Base-by-base conservation (phyloP, 1,139 yeast species). In the Debaryomyces subglobosus region DNA sequence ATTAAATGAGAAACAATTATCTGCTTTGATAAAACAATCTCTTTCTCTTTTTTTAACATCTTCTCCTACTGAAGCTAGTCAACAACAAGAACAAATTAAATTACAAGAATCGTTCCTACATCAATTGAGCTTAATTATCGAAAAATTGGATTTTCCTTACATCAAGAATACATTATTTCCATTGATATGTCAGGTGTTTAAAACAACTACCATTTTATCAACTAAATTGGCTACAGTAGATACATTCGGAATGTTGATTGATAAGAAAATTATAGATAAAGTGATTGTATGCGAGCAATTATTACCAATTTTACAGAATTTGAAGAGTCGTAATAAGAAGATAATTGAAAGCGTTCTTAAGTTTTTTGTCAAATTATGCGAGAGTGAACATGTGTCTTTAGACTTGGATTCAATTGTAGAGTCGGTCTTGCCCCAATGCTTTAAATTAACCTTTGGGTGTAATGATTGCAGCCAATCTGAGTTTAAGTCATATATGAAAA, bases 191-290 rank as follows among this genome's bases (percentile, higher is more conserved):
- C 79, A 78, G 39, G 80, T 89, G 3, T 92, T 91, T 66, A 81
- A 89, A 37, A 87, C 90, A 40, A 92, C 98, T 0, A 88, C 95
- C 0, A 82, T 94, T 37, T 70, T 91, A 36, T 83, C 89, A 3
- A 88, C 92, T 27, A 91, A 94, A 58, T 72, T 86, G 30, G 77
- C 84, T 12, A 81, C 96, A 2, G 74, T 91, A n/a, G 71, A 76
- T 25, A 77, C 89, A 0, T 85, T 94, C 58, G 78, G 79, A 21
- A 67, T 71, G 43, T 70, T 91, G 60, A 78, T 89, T 12, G 78
- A 77, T 12, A 60, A 68, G 48, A 82, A 82, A 53, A 79, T 83
- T 2, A 75, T 92, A 44, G 97, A 94, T 60, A 85, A 82, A 57
- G 78, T 82, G 46, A 81, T 89, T 4, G 82, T 91, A 24, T 77